These are phyloP conservation scores for Wilcoxina mikolae DNA, from an alignment of 495 filamentous ascomycete species.

Conservation along the genomic window DNA sequence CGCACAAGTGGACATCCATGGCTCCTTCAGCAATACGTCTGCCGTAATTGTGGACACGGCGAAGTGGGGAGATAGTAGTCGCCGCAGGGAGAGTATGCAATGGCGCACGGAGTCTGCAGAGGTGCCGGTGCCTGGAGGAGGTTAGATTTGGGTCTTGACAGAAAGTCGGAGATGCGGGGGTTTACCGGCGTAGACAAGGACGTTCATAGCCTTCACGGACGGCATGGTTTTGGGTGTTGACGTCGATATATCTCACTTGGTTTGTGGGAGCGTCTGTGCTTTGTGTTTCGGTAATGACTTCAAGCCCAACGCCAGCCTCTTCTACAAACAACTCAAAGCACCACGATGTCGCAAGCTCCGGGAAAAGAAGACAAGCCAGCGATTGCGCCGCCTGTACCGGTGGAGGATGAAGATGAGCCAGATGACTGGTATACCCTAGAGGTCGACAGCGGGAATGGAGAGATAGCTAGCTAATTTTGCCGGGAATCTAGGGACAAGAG, in stretches of 20 bases:
- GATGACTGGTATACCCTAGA: conserved; percentile 68
- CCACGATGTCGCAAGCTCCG: conserved; percentile 24
- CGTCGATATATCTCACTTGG: too few relatives aligned
- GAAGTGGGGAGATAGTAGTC: conserved; percentile 82
- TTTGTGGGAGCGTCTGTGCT: too few relatives aligned
- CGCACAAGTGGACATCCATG: conserved; percentile 76
- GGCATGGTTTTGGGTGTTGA: conserved; percentile 1
- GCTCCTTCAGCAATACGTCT: conserved; percentile 70
- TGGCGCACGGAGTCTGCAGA: conserved; percentile 81
- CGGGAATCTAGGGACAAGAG: conserved; percentile 62
- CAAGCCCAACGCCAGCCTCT: not conserved
- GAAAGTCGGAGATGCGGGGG: too few relatives aligned
- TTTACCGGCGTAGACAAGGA: conserved; percentile 72
- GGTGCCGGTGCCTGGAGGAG: conserved; percentile 54
- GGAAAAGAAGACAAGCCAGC: conserved; percentile 27
- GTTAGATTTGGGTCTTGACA: conserved; percentile 7
- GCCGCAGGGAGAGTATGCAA: conserved; percentile 72
- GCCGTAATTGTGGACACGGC: conserved; percentile 76
- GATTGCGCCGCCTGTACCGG: not conserved
- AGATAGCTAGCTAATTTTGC: conserved; percentile 19
- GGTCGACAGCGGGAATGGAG: too few relatives aligned
- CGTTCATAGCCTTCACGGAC: conserved; percentile 42
- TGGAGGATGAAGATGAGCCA: conserved; percentile 65
- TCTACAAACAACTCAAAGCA: conserved; percentile 28
- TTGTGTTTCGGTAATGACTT: too few relatives aligned